These are phyloP conservation scores for Ogataea philodendri DNA, from an alignment of 805 yeast genomes.

Conservation along the genomic window DNA sequence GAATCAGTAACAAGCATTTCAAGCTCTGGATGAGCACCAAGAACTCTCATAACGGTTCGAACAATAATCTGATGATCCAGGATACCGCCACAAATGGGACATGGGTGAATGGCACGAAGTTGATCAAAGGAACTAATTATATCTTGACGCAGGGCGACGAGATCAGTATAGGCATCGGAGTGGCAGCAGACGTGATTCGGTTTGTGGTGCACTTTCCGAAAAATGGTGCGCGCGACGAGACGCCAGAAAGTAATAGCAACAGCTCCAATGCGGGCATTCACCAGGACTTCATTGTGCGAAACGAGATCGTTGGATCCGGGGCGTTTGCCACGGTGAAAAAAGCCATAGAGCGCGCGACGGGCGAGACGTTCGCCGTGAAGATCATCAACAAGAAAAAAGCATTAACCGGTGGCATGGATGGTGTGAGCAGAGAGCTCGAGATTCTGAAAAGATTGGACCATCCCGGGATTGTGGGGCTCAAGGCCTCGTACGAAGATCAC, in stretches of 20 bases:
- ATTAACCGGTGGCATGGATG: conserved; percentile 69
- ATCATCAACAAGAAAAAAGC: conserved; percentile 82
- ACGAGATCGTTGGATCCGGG: conserved; percentile 93
- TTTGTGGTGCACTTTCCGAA: conserved; percentile 51
- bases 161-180: conserved; percentile 85
- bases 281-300: conserved; percentile 65
- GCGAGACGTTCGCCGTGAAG: conserved; percentile 86
- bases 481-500: conserved; percentile 81
- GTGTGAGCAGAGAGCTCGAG: conserved; percentile 82
- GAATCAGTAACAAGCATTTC: conserved; percentile 74
- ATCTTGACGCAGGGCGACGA: conserved; percentile 91
- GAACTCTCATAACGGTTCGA: conserved; percentile 33
- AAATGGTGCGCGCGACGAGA: conserved; percentile 16
- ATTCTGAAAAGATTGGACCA: conserved; percentile 77
- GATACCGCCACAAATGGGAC: conserved; percentile 94
- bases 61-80: conserved; percentile 47
- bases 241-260: conserved; percentile 20
- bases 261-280: conserved; percentile 28
- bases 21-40: conserved; percentile 62
- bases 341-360: conserved; percentile 82
- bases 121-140: conserved; percentile 76
- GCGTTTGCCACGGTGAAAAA: conserved; percentile 96
- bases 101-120: conserved; percentile 67
- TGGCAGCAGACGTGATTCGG: conserved; percentile 60
- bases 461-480: conserved; percentile 78